Percentiles rank a stretch among this genome's conserved stretches.
Conservation (phyloP, 768 basidiomycete species). For the Lactarius sanguifluus region DNA sequence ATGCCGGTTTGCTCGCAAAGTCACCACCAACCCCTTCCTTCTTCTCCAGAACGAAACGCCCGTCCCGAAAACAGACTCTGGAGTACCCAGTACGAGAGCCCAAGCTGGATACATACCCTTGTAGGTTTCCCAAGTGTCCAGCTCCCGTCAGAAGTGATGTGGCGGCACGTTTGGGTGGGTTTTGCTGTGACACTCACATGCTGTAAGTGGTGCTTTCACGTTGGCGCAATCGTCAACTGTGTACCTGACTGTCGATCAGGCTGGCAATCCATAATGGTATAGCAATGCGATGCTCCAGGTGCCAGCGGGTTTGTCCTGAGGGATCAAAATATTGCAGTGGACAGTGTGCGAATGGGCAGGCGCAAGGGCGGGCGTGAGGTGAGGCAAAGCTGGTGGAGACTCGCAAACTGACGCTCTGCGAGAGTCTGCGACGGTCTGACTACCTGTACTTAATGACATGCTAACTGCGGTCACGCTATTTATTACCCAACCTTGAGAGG, state of each 20-base stretch:
- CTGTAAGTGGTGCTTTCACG: background rate
- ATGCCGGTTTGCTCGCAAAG: background rate
- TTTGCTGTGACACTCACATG: conserved; percentile 1
- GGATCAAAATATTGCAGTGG: background rate
- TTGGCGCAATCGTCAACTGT: background rate
- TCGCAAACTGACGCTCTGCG: background rate
- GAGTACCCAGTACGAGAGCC: too few species aligned
- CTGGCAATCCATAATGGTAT: background rate
- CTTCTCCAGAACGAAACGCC: background rate
- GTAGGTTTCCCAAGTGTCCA: background rate
- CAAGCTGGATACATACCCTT: background rate
- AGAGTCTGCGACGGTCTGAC: background rate
- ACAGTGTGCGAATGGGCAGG: background rate
- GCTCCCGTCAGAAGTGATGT: background rate
- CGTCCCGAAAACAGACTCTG: background rate
- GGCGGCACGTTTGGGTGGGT: conserved; percentile 3
- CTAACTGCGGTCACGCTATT: background rate
- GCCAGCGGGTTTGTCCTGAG: background rate
- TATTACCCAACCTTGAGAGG: background rate
- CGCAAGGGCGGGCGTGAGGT: background rate
- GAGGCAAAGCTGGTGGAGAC: background rate
- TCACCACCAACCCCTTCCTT: background rate
- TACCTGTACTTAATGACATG: background rate
- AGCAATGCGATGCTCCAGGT: background rate
- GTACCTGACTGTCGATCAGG: background rate